A percentile compares a stretch with the other conserved stretches of the same genome.
phyloP scores from a whole-genome alignment of 2,329 filamentous ascomycete genomes.

The Sarocladium oryzae region DNA sequence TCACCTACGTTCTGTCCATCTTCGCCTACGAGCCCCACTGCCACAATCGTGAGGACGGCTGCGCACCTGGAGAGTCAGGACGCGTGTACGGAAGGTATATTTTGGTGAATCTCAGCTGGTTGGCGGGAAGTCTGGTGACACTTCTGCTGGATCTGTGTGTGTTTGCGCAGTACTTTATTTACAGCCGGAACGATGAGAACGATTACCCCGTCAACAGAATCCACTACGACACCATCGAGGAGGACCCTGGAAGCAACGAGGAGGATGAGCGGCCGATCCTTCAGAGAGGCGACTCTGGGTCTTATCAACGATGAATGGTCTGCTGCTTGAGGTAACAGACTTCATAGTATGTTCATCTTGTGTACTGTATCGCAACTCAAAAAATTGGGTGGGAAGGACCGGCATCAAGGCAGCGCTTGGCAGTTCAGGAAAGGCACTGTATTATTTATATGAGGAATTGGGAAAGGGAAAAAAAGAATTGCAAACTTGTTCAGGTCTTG shows the following conservation, averaged over 20 bases:
- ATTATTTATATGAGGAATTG: too few species aligned
- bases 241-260: neutral
- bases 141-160: slow-evolving; percentile 78
- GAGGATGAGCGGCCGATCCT: slow-evolving; percentile 17
- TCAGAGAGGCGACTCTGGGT: slow-evolving; percentile 14
- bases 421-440: too few species aligned
- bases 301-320: neutral
- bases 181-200: slow-evolving; percentile 40
- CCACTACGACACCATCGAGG: slow-evolving; percentile 23
- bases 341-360: too few species aligned
- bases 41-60: slow-evolving; percentile 34
- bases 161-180: slow-evolving; percentile 88
- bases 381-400: too few species aligned
- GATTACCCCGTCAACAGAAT: slow-evolving; percentile 23
- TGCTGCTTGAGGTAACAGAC: too few species aligned
- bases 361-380: too few species aligned
- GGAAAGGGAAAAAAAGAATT: too few species aligned
- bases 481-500: too few species aligned
- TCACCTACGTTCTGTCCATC: slow-evolving; percentile 89
- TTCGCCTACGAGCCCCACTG: slow-evolving; percentile 81
- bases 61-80: slow-evolving; percentile 57
- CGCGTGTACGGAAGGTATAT: slow-evolving; percentile 74
- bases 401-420: too few species aligned
- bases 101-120: slow-evolving; percentile 83
- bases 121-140: slow-evolving; percentile 83